phyloP scores from a whole-genome alignment of 2,329 filamentous ascomycete genomes.

The Cladosporium sphaerospermum region DNA sequence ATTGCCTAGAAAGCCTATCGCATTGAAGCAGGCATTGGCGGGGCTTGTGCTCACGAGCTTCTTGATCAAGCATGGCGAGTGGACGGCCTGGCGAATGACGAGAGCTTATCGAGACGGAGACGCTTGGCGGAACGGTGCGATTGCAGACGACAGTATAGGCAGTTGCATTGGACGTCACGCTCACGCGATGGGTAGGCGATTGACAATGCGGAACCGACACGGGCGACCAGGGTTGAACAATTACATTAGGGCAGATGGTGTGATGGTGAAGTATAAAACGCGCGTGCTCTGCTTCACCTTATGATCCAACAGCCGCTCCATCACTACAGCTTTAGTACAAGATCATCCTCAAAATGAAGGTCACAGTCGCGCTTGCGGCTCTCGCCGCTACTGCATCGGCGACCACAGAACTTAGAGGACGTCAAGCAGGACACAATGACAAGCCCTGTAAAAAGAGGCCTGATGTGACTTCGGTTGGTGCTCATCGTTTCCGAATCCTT shows the following conservation, averaged over 20 bases:
- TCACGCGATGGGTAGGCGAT: background rate
- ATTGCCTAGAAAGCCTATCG: constrained; percentile 8
- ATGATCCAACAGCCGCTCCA: background rate
- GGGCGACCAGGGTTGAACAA: background rate
- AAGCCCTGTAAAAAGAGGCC: constrained; percentile 7
- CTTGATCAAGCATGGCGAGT: constrained; percentile 6
- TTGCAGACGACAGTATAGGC: background rate
- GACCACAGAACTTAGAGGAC: background rate
- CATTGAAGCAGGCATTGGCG: constrained; percentile 7
- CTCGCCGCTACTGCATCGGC: constrained; percentile 7
- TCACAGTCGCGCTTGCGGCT: constrained; percentile 7
- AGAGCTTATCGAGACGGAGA: background rate
- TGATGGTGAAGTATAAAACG: constrained; percentile 1
- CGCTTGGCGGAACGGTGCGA: background rate
- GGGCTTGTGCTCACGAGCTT: constrained; percentile 6
- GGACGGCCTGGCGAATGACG: background rate
- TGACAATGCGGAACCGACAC: constrained; percentile 2
- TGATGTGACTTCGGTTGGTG: constrained; percentile 3
- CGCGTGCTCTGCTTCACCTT: background rate
- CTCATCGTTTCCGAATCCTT: background rate
- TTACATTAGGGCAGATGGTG: background rate
- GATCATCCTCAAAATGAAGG: constrained; percentile 8
- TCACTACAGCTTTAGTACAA: background rate
- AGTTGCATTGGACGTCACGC: background rate
- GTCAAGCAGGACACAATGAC: constrained; percentile 7